A percentile compares a stretch with the other conserved stretches of the same genome.
Conservation (phyloP, 352 stramenopile genomes). For the Globisporangium yorkense region DNA sequence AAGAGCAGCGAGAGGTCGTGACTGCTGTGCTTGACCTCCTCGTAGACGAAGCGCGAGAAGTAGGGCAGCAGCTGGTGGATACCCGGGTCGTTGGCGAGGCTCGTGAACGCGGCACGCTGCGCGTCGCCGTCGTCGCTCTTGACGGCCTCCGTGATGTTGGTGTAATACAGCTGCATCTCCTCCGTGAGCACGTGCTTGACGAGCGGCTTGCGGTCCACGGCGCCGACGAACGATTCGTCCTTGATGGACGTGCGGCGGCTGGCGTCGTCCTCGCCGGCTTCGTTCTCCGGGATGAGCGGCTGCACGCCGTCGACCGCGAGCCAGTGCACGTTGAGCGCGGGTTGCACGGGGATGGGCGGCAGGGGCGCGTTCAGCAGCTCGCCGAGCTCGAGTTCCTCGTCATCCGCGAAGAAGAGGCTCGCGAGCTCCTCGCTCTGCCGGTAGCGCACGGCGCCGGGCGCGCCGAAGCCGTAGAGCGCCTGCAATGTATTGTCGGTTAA, state of each 20-base stretch:
- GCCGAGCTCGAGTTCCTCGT: slow-evolving; percentile 63
- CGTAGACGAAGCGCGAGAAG: slow-evolving; percentile 85
- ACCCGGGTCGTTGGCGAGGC: slow-evolving; percentile 74
- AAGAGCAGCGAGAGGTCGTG: slow-evolving; percentile 70
- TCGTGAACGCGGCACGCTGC: slow-evolving; percentile 72
- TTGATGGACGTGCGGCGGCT: slow-evolving; percentile 68
- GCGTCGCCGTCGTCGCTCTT: slow-evolving; percentile 69
- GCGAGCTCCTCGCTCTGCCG: slow-evolving; percentile 51
- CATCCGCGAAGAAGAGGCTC: slow-evolving; percentile 61
- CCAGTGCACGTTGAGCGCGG: slow-evolving; percentile 75
- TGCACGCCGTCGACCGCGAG: slow-evolving; percentile 80
- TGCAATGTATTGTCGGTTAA: slow-evolving; percentile 14
- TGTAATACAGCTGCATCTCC: slow-evolving; percentile 89
- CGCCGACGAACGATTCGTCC: slow-evolving; percentile 64
- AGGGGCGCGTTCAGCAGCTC: slow-evolving; percentile 76
- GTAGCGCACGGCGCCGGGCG: slow-evolving; percentile 43
- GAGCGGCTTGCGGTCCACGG: slow-evolving; percentile 67
- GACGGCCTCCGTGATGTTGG: slow-evolving; percentile 80
- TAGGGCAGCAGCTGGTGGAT: slow-evolving; percentile 90
- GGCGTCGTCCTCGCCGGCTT: slow-evolving; percentile 64
- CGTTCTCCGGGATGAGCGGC: slow-evolving; percentile 80
- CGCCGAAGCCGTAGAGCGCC: slow-evolving; percentile 72
- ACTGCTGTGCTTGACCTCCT: slow-evolving; percentile 84
- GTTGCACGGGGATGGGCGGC: slow-evolving; percentile 64
- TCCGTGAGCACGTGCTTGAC: slow-evolving; percentile 86